Base-by-base conservation (phyloP, 805 yeast genomes). In the Clavispora carvajalis region DNA sequence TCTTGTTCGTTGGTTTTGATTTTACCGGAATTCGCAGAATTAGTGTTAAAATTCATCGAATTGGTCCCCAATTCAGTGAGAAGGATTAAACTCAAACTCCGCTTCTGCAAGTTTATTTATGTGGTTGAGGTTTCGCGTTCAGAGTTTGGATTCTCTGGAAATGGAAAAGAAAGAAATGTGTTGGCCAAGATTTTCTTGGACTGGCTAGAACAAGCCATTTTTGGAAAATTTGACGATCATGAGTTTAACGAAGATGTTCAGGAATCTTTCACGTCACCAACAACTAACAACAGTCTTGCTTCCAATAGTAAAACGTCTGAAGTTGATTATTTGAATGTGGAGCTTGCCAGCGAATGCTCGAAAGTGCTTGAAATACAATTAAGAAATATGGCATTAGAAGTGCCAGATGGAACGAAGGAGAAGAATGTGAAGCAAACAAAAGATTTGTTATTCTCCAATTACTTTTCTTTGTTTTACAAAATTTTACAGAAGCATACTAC, bases 401-500 rank as follows among this genome's bases (percentile, higher is more conserved):
- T 74, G 19, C 82, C 76, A 25, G 82, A 69, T 42, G 80, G 77
- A 22, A 65, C 71, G 10, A 68, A 71, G 38, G 80, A 74, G 39
- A 67, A 64, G 15, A 85, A 80, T 48, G 52, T 77, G 24, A 65
- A 65, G 30, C 74, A 76, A 46, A 73, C 79, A 24, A 77, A 74
- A 50, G 77, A 77, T 22, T 75, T 82, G 34, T 71, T 79, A 9
- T 85, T 85, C 58, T 80, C 83, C 4, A 80, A 80, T 45, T 83
- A 81, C 52, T 85, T 83, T 59, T 80, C 80, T 13, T 51, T 71
- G 54, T 82, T 61, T 54, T 85, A 75, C 54, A 68, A 76, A 52
- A 67, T 76, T 19, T 60, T 76, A 40, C 79, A 77, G 42, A 68
- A 70, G 45, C 59, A 67, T 43, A 65, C 76, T 23, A 43, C 55